Evolutionary conservation across 2,329 filamentous ascomycete species (phyloP).

Genomic region (Colletotrichum navitas): DNA sequence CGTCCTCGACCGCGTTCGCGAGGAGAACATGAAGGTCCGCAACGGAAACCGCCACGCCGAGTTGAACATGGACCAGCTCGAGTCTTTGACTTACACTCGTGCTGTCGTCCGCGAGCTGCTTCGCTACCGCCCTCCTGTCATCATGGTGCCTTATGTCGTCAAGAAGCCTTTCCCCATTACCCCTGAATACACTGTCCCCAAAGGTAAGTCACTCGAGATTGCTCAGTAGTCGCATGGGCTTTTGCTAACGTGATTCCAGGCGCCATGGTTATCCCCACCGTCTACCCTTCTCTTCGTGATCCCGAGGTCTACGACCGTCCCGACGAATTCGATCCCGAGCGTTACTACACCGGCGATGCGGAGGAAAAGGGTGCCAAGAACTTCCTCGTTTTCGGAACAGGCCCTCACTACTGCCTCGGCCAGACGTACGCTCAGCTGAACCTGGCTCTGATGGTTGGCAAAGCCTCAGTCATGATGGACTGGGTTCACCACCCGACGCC

Average conservation of each 20-base stretch:
- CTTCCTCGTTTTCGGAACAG: conserved; percentile 95
- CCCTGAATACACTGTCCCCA: conserved; percentile 89
- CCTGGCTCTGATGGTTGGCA: conserved; percentile 89
- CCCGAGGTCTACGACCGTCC: conserved; percentile 92
- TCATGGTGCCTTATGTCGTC: conserved; percentile 95
- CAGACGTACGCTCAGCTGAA: conserved; percentile 93
- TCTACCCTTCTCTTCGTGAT: conserved; percentile 91
- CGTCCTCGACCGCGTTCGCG: conserved; percentile 87
- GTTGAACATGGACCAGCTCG: conserved; percentile 86
- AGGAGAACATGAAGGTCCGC: conserved; percentile 85
- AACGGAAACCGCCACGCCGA: conserved; percentile 79
- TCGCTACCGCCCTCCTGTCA: conserved; percentile 93
- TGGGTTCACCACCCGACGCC: conserved; percentile 92
- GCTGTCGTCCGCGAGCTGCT: conserved; percentile 92
- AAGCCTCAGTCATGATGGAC: conserved; percentile 86
- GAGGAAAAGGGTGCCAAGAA: conserved; percentile 91
- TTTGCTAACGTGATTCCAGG: conserved; percentile 57
- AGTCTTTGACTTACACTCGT: conserved; percentile 89
- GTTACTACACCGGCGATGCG: conserved; percentile 91
- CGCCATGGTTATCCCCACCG: conserved; percentile 93
- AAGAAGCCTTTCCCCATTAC: conserved; percentile 97
- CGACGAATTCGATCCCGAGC: conserved; percentile 88
- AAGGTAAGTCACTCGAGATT: conserved; percentile 65
- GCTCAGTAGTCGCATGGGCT: neutral
- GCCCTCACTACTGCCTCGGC: conserved; percentile 95